These are phyloP conservation scores for Takashimella koratensis DNA, from an alignment of 1,284 basidiomycete genomes.

Conservation along the genomic window DNA sequence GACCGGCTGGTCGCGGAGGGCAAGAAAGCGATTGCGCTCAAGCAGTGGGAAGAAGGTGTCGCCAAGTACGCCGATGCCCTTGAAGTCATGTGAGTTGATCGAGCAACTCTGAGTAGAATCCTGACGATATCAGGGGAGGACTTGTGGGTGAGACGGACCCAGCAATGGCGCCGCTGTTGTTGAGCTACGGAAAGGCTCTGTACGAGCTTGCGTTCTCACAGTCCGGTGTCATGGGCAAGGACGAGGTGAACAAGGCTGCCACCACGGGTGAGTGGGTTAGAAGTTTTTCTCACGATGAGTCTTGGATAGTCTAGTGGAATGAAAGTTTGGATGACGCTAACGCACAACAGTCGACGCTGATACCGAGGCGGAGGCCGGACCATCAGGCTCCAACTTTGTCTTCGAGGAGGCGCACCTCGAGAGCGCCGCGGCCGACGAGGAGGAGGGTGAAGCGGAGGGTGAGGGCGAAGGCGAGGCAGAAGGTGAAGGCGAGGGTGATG, in stretches of 20 bases:
- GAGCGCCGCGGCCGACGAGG: slow-evolving; percentile 29
- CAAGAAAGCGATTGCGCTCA: slow-evolving; percentile 70
- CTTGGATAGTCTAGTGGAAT: not conserved
- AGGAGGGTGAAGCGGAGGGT: slow-evolving; percentile 13
- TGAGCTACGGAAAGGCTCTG: slow-evolving; percentile 78
- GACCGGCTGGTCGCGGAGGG: slow-evolving; percentile 42
- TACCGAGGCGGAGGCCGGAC: not conserved
- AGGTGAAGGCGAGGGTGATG: slow-evolving; percentile 61
- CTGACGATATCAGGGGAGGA: slow-evolving; percentile 56
- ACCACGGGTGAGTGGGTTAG: slow-evolving; percentile 52
- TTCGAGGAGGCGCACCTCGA: slow-evolving; percentile 35
- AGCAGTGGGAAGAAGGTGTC: slow-evolving; percentile 79
- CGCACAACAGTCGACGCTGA: not conserved
- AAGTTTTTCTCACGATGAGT: slow-evolving; percentile 13
- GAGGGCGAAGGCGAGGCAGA: slow-evolving; percentile 21
- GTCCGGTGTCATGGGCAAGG: slow-evolving; percentile 76
- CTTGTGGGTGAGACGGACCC: slow-evolving; percentile 69
- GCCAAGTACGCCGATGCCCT: slow-evolving; percentile 79
- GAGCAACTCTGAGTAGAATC: not conserved
- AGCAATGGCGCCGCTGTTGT: slow-evolving; percentile 75
- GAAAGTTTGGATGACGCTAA: not conserved
- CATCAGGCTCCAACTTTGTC: slow-evolving; percentile 24
- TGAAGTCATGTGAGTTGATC: slow-evolving; percentile 63
- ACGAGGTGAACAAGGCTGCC: slow-evolving; percentile 56
- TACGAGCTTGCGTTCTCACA: slow-evolving; percentile 81